phyloP scores from a whole-genome alignment of 2,329 filamentous ascomycete species.

The Ilyonectria robusta region DNA sequence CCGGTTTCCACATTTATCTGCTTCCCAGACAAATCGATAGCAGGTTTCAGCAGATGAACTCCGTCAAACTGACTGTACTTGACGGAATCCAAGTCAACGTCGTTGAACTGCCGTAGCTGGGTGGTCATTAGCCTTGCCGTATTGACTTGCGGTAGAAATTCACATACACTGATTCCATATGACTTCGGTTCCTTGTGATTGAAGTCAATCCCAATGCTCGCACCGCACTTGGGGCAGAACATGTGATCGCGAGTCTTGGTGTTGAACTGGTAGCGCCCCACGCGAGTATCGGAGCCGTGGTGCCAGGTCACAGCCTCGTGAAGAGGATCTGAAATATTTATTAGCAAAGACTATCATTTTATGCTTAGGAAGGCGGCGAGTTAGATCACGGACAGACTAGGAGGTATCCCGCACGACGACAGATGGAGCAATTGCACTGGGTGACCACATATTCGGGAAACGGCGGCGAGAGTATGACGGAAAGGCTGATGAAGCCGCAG shows the following conservation, averaged over 20 bases:
- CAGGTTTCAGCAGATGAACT: slow-evolving; percentile 50
- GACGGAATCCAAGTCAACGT: slow-evolving; percentile 57
- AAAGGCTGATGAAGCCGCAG: slow-evolving; percentile 66
- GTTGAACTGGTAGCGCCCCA: slow-evolving; percentile 58
- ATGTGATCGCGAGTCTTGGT: slow-evolving; percentile 63
- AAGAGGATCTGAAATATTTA: slow-evolving; percentile 51
- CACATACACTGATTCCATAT: slow-evolving; percentile 62
- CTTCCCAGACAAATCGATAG: slow-evolving; percentile 55
- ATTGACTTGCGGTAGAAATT: neutral
- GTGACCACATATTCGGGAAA: slow-evolving; percentile 61
- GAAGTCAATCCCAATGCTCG: slow-evolving; percentile 64
- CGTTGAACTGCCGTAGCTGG: slow-evolving; percentile 59
- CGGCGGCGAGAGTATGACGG: slow-evolving; percentile 63
- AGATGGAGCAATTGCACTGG: slow-evolving; percentile 70
- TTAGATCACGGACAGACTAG: slow-evolving; percentile 57
- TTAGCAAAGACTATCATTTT: neutral
- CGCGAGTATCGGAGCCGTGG: slow-evolving; percentile 51
- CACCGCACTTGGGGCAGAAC: slow-evolving; percentile 63
- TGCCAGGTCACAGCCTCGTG: slow-evolving; percentile 60
- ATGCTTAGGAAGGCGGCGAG: neutral
- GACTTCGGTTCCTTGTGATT: slow-evolving; percentile 41
- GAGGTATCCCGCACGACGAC: slow-evolving; percentile 65
- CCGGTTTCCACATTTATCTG: slow-evolving; percentile 23
- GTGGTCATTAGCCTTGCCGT: slow-evolving; percentile 18
- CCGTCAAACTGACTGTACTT: slow-evolving; percentile 56